A percentile compares a stretch with the other conserved stretches of the same genome.
Conservation (phyloP, 2,329 filamentous ascomycete species). For the Fusarium ambrosium region DNA sequence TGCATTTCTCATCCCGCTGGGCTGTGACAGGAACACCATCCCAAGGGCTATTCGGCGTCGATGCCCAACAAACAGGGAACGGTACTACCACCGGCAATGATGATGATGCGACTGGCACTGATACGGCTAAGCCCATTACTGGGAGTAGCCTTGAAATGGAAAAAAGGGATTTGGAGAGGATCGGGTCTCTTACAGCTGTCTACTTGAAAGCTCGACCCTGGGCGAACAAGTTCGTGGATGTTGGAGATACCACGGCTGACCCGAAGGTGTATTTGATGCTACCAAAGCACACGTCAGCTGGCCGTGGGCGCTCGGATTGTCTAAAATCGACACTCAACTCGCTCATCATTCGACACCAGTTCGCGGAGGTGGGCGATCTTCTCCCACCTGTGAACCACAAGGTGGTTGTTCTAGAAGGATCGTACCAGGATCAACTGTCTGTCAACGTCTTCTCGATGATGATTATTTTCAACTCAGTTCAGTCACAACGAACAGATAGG, state of each 20-base stretch:
- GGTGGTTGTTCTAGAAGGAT: slow-evolving; percentile 81
- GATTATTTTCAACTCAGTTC: slow-evolving; percentile 87
- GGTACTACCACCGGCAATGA: background rate
- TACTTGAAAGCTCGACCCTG: slow-evolving; percentile 86
- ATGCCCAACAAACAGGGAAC: slow-evolving; percentile 22
- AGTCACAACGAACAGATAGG: slow-evolving; percentile 84
- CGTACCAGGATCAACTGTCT: slow-evolving; percentile 85
- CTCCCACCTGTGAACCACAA: slow-evolving; percentile 81
- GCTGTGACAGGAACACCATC: slow-evolving; percentile 93
- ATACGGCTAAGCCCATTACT: background rate
- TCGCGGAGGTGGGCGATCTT: slow-evolving; percentile 76
- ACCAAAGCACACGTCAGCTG: slow-evolving; percentile 63
- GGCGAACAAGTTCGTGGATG: slow-evolving; percentile 70
- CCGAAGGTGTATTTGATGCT: slow-evolving; percentile 82
- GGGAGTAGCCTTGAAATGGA: slow-evolving; percentile 60
- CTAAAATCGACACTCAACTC: slow-evolving; percentile 80
- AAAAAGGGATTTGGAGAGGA: slow-evolving; percentile 73
- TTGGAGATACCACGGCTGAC: slow-evolving; percentile 70
- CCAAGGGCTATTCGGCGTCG: slow-evolving; percentile 81
- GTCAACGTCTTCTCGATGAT: slow-evolving; percentile 89
- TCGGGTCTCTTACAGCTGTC: slow-evolving; percentile 74
- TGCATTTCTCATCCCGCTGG: slow-evolving; percentile 83
- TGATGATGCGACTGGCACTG: background rate
- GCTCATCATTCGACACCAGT: slow-evolving; percentile 83
- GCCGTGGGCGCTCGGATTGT: slow-evolving; percentile 70